These are phyloP conservation scores for Aureobasidium mangrovei DNA, from an alignment of 2,329 filamentous ascomycete species.

Conservation along the genomic window DNA sequence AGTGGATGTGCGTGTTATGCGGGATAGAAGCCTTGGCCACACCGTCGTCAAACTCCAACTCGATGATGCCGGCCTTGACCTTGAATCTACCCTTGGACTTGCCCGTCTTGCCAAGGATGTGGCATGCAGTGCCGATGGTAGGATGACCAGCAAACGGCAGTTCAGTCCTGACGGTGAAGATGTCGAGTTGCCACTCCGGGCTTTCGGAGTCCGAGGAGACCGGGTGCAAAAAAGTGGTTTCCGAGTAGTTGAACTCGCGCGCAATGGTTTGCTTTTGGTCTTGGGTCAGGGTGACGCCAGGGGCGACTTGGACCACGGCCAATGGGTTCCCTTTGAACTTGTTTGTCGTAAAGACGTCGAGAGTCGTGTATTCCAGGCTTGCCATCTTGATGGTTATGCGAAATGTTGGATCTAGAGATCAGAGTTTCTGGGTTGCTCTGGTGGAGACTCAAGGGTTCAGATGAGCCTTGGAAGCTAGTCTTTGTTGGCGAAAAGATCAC, in stretches of 20 bases:
- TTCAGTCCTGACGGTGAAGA: constrained; percentile 44
- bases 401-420: no score
- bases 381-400: neutral
- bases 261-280: constrained; percentile 46
- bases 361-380: constrained; percentile 26
- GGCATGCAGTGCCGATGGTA: constrained; percentile 44
- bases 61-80: constrained; percentile 38
- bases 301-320: constrained; percentile 44
- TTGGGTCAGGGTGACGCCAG: constrained; percentile 30
- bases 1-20: constrained; percentile 57
- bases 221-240: constrained; percentile 41
- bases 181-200: constrained; percentile 40
- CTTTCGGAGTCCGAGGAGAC: constrained; percentile 17
- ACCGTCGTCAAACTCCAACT: constrained; percentile 30
- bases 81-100: constrained; percentile 30
- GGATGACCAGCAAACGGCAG: constrained; percentile 52
- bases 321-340: constrained; percentile 46
- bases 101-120: constrained; percentile 8
- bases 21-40: constrained; percentile 56
- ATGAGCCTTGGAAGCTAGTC: no score
- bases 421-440: no score
- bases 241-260: constrained; percentile 50
- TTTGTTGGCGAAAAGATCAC: no score
- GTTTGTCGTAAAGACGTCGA: constrained; percentile 42
- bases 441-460: no score